Percentiles rank a stretch among this genome's conserved stretches.
Evolutionary conservation across 1,284 basidiomycete genomes (phyloP).

Genomic region (Rhodotorula sp.): DNA sequence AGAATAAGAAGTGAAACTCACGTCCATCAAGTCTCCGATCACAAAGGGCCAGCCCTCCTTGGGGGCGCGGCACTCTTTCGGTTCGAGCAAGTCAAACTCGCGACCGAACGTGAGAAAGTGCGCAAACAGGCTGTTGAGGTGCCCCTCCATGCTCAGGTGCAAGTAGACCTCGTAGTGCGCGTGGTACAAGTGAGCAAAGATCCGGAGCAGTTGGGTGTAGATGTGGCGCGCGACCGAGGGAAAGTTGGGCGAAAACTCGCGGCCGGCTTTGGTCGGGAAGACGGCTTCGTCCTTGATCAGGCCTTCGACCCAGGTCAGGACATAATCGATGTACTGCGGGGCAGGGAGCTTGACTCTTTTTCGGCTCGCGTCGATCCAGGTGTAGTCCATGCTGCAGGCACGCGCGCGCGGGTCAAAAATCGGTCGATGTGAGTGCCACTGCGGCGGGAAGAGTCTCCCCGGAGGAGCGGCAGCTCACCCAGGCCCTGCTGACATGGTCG

Average conservation of each 20-base stretch:
- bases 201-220: constrained; percentile 92
- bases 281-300: constrained; percentile 85
- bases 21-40: constrained; percentile 46
- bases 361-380: constrained; percentile 94
- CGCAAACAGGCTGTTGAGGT: constrained; percentile 97
- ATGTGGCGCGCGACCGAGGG: constrained; percentile 92
- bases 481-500: constrained; percentile 88
- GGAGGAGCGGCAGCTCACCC: constrained; percentile 51
- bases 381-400: constrained; percentile 81
- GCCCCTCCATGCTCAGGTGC: constrained; percentile 90
- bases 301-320: constrained; percentile 98
- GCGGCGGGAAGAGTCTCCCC: background rate
- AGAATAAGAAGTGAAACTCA: constrained; percentile 20
- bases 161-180: constrained; percentile 87
- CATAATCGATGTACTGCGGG: constrained; percentile 97
- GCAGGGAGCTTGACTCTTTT: constrained; percentile 91
- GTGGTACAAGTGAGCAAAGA: constrained; percentile 97
- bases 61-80: constrained; percentile 66
- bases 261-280: constrained; percentile 94
- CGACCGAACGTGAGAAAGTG: constrained; percentile 87
- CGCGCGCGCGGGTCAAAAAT: background rate
- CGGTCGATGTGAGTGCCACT: background rate
- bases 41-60: constrained; percentile 46
- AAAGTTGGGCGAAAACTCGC: constrained; percentile 85
- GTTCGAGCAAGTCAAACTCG: constrained; percentile 75